phyloP scores from a whole-genome alignment of 257 asterid genomes.

The Lycium ferocissimum region DNA sequence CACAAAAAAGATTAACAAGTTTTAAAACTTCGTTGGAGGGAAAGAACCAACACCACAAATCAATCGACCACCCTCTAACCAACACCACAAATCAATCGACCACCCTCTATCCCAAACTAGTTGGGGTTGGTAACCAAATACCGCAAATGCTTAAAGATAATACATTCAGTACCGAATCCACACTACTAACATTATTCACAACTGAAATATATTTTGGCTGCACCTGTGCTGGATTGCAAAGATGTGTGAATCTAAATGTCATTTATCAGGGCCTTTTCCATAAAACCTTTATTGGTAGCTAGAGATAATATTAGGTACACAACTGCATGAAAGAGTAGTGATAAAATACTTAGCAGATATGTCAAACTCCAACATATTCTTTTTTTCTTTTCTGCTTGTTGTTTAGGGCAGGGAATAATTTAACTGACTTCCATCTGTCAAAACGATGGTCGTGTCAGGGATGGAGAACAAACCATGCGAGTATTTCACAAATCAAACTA shows the following conservation, averaged over 20 bases:
- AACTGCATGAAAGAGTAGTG: not conserved
- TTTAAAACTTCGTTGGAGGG: not conserved
- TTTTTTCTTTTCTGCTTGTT: not conserved
- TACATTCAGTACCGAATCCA: not conserved
- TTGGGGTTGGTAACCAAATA: not conserved
- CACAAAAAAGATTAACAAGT: not conserved
- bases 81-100: not conserved
- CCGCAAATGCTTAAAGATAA: slow-evolving; percentile 3
- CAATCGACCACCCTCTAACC: not conserved
- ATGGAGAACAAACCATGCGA: not conserved
- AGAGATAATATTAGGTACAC: not conserved
- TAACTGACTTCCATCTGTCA: slow-evolving; percentile 18
- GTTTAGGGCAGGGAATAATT: not conserved
- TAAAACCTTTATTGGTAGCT: not conserved
- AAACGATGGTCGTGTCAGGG: not conserved
- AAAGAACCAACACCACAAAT: slow-evolving; percentile 3
- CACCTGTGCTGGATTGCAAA: not conserved
- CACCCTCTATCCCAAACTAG: slow-evolving; percentile 17
- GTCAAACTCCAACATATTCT: not conserved
- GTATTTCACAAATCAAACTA: not conserved
- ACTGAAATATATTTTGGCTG: not conserved
- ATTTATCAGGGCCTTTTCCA: slow-evolving; percentile 9
- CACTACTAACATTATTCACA: slow-evolving; percentile 1
- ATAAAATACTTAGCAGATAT: not conserved
- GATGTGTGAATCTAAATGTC: not conserved